Evolutionary conservation across 345 rosid species (phyloP), one percentile per base, ranked within the genome.

Genomic region (Arabidopsis arenosa): DNA sequence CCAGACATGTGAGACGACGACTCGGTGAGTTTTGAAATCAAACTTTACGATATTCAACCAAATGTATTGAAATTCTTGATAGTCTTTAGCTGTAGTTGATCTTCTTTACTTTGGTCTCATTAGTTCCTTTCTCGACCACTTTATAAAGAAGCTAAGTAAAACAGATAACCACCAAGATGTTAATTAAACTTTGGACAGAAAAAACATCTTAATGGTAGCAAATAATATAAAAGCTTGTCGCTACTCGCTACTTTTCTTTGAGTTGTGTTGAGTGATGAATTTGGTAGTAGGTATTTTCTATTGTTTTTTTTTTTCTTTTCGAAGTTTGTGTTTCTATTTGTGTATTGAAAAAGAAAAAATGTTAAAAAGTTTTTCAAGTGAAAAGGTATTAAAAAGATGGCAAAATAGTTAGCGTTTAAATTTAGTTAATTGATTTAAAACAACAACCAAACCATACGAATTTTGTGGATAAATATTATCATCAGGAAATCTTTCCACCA

Each of bases 1-100:
- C 86, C 92, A 7, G 87, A 89, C 33, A 73, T 85, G 81, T 76
- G 72, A 76, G 44, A 28, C 11, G 36, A 37, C 0, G 30, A 10
- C 5, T 6, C n/a, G 9, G 6, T 3, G 4, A 28, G 15, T 2
- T 36, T 51, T 60, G 6, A 7, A 21, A n/a, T 52, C 49, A 32
- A 60, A 47, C 49, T 15, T 60, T 1, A 47, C 11, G 0, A 33
- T 17, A 65, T 48, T 32, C 0, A 6, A 66, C 45, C 3, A 63
- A 51, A 44, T 55, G 40, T 44, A 21, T 18, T n/a, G 5, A 18
- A 18, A 32, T 10, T 5, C 47, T 5, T 26, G 28, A 58, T 58
- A 35, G 2, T 5, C 33, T n/a, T 14, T 47, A 59, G 37, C 15
- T 72, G 13, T 18, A 49, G 4, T n/a, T 61, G 18, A 10, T 10